Base-by-base conservation (phyloP, 2,329 filamentous ascomycete species). In the Trichoderma arundinaceum region DNA sequence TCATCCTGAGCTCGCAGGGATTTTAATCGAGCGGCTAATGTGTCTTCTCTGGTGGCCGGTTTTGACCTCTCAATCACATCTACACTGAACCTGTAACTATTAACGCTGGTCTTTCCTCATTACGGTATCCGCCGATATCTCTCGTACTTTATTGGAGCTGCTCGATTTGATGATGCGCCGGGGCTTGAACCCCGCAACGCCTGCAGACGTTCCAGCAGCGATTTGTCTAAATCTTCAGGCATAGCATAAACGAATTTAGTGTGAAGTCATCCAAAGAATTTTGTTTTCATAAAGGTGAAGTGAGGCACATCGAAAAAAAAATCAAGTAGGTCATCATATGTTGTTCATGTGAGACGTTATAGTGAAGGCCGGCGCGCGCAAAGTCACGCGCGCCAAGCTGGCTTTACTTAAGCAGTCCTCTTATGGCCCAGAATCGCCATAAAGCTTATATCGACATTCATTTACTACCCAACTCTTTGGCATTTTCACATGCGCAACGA, bases 141-240 rank as follows among this genome's bases (percentile, higher is more conserved):
- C 76, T 41, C 61, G 22, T 81, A 84, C 82, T 77, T 78, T 75
- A 77, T 70, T 17, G 78, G 72, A 66, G 57, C 79, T 71, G 35
- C 72, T 73, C 60, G 81, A 35, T 48, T 44, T 69, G 68, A 75
- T 71, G 73, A 81, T 80, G 70, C 68, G 22, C 48, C 32, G 4
- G 62, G 35, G 38, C 69, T 73, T 28, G 69, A 68, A 22, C 76
- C 77, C 54, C 77, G 74, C 43, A 88, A 76, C 9, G 85, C 85
- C 59, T 85, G 84, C 35, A 88, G 77, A 35, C 85, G 81, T 65
- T 84, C 81, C 22, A 87, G 75, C 28, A 88, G 76, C 19, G 80
- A 81, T 67, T 77, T 79, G 69, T 86, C 84, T 35, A 78, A 63
- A 39, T 76, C 73, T 66, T 76, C 71, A 7, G 75, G 71, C 77